Evolutionary conservation across 371 early-diverging fungal genomes (phyloP).

Genomic region (Synchytrium microbalum): DNA sequence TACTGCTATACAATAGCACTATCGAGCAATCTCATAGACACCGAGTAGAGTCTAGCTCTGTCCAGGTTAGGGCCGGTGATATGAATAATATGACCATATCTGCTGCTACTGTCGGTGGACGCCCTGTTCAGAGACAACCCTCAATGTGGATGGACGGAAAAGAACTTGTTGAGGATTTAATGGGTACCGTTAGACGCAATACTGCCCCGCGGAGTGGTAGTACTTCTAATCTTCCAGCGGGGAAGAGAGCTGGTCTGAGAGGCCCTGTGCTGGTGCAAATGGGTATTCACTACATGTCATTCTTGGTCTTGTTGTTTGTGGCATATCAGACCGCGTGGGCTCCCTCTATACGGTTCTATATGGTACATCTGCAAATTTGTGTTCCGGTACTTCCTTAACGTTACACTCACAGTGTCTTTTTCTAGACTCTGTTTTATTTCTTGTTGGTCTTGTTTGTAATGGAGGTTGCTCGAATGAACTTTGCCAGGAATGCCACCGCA

Average conservation of each 20-base stretch:
- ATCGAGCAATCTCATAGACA: too few species aligned
- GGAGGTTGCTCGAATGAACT: slow-evolving; percentile 21
- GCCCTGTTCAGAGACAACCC: too few species aligned
- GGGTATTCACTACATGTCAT: slow-evolving; percentile 25
- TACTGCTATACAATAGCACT: too few species aligned
- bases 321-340: slow-evolving; percentile 28
- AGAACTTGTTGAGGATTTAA: too few species aligned
- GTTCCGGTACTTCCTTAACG: not conserved
- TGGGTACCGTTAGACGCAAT: too few species aligned
- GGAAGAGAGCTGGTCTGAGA: slow-evolving; percentile 2
- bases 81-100: too few species aligned
- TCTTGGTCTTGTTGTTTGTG: slow-evolving; percentile 20
- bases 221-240: too few species aligned
- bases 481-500: slow-evolving; percentile 15
- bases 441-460: slow-evolving; percentile 8
- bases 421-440: slow-evolving; percentile 12
- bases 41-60: too few species aligned
- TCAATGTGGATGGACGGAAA: too few species aligned
- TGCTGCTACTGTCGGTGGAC: too few species aligned
- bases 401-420: not conserved
- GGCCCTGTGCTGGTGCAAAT: slow-evolving; percentile 30
- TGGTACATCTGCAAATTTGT: slow-evolving; percentile 4
- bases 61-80: too few species aligned
- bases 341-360: slow-evolving; percentile 25
- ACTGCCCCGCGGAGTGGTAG: too few species aligned